Percentiles rank a stretch among this genome's conserved stretches.
These are phyloP conservation scores for Metschnikowia noctiluminum DNA, from an alignment of 805 yeast species.

Conservation along the genomic window DNA sequence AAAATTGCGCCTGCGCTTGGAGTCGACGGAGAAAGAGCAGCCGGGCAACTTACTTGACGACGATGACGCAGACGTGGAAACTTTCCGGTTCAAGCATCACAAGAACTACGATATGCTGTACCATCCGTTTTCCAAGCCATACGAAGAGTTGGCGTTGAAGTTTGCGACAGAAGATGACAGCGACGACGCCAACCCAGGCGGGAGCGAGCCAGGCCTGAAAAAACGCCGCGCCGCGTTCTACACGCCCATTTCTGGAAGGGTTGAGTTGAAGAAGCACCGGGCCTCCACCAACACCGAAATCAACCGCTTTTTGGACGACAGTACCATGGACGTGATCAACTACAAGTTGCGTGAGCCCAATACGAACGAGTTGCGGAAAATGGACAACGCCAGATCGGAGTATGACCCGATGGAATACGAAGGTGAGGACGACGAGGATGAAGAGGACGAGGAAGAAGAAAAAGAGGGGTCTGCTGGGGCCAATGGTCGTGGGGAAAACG, in stretches of 20 bases:
- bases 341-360: slow-evolving; percentile 69
- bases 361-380: slow-evolving; percentile 59
- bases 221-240: slow-evolving; percentile 61
- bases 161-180: slow-evolving; percentile 37
- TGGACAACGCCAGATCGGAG: slow-evolving; percentile 66
- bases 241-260: slow-evolving; percentile 72
- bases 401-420: slow-evolving; percentile 80
- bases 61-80: slow-evolving; percentile 37
- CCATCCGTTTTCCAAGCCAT: slow-evolving; percentile 41
- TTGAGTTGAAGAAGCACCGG: slow-evolving; percentile 83
- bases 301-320: slow-evolving; percentile 51
- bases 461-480: background rate
- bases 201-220: slow-evolving; percentile 19
- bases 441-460: slow-evolving; percentile 3
- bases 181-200: no score
- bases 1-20: slow-evolving; percentile 26
- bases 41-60: slow-evolving; percentile 42
- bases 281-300: slow-evolving; percentile 55
- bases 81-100: slow-evolving; percentile 56
- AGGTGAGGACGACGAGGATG: slow-evolving; percentile 53
- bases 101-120: slow-evolving; percentile 79
- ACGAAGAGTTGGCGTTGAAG: slow-evolving; percentile 67
- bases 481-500: background rate
- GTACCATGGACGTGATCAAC: slow-evolving; percentile 60
- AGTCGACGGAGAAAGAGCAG: slow-evolving; percentile 43